These are phyloP conservation scores for Debaryomyces fabryi DNA, from an alignment of 1,139 yeast genomes.

Conservation along the genomic window DNA sequence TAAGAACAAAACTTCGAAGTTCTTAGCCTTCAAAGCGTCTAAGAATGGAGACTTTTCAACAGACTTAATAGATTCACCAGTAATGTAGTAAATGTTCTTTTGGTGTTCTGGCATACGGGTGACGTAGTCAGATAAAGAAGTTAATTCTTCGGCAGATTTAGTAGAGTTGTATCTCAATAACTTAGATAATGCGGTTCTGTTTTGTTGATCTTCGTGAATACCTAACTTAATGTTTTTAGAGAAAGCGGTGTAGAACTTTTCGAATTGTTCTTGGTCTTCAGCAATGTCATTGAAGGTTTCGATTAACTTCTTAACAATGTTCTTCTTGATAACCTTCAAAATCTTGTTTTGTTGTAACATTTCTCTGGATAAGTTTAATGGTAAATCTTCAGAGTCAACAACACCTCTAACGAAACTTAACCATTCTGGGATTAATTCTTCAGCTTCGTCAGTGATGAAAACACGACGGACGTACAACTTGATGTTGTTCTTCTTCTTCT, in stretches of 20 bases:
- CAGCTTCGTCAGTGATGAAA: conserved; percentile 99
- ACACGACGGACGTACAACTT: conserved; percentile 99
- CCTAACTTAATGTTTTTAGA: conserved; percentile 98
- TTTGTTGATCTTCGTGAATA: conserved; percentile 98
- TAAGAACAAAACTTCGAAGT: conserved; percentile 95
- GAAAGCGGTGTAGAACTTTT: conserved; percentile 97
- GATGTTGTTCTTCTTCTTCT: conserved; percentile 99
- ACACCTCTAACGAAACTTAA: conserved; percentile 97
- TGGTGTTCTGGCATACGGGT: conserved; percentile 99
- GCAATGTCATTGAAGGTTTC: conserved; percentile 99
- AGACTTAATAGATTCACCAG: conserved; percentile 98
- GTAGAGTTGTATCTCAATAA: conserved; percentile 97
- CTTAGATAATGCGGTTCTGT: conserved; percentile 94
- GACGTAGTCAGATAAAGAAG: conserved; percentile 94
- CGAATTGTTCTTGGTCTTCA: conserved; percentile 98
- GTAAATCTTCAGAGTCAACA: conserved; percentile 99
- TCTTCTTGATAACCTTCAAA: conserved; percentile 98
- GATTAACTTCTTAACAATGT: conserved; percentile 96
- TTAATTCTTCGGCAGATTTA: conserved; percentile 89
- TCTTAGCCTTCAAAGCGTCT: conserved; percentile 98
- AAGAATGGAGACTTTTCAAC: conserved; percentile 99
- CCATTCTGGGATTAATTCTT: conserved; percentile 99
- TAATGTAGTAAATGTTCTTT: conserved; percentile 98
- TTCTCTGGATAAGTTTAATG: conserved; percentile 99
- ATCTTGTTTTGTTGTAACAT: conserved; percentile 99